These are phyloP conservation scores for Penstemon davidsonii DNA, from an alignment of 257 asterid species.

Conservation along the genomic window DNA sequence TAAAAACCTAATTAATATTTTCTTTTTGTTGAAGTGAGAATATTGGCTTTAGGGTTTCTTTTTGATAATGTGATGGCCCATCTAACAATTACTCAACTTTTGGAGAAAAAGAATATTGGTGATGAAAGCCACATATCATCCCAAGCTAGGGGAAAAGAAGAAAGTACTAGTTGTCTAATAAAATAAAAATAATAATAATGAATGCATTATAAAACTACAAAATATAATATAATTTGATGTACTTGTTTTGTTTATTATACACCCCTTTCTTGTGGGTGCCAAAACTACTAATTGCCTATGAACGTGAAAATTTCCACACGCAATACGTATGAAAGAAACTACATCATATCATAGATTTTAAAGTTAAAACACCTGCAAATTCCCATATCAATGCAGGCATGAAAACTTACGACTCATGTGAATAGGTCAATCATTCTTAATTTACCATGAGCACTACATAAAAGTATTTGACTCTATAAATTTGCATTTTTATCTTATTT, in stretches of 20 bases:
- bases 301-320: slow-evolving; percentile 17
- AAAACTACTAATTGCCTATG: slow-evolving; percentile 2
- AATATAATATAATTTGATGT: no score
- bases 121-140: background rate
- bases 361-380: background rate
- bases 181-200: background rate
- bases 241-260: background rate
- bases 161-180: background rate
- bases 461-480: background rate
- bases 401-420: slow-evolving; percentile 7
- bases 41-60: background rate
- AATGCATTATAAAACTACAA: background rate
- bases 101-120: background rate
- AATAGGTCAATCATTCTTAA: background rate
- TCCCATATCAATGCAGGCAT: background rate
- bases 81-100: background rate
- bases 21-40: background rate
- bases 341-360: slow-evolving; percentile 18
- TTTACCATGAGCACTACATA: background rate
- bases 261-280: background rate
- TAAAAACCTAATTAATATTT: background rate
- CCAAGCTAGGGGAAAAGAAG: background rate
- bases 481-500: no score
- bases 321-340: slow-evolving; percentile 1
- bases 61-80: slow-evolving; percentile 2